phyloP scores from a whole-genome alignment of 2,329 filamentous ascomycete genomes.

The Leptoxyphium fumago region DNA sequence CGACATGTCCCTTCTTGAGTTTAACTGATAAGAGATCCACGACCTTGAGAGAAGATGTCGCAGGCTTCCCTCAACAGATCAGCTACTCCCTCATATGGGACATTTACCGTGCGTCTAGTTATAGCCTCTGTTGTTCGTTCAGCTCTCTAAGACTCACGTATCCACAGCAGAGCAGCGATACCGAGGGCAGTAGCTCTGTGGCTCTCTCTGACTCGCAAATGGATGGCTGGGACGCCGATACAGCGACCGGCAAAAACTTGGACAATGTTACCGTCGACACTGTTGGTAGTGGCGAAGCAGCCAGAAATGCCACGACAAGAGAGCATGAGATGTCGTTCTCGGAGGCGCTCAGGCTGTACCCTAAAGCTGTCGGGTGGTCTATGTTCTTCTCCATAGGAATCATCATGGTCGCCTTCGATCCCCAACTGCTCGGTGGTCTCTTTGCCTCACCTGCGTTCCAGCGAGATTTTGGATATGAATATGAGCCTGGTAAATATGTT shows the following conservation, averaged over 20 bases:
- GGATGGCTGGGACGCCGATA: constrained; percentile 2
- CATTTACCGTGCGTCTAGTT: no score
- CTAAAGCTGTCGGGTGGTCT: constrained; percentile 38
- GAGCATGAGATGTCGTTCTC: constrained; percentile 15
- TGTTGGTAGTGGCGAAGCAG: constrained; percentile 13
- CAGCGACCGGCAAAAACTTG: neutral
- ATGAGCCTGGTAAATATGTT: constrained; percentile 22
- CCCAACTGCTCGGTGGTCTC: constrained; percentile 48
- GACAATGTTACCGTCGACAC: constrained; percentile 13
- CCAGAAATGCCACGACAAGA: constrained; percentile 10
- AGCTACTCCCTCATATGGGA: no score
- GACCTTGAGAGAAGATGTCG: no score
- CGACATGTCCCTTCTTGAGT: no score
- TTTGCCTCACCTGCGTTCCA: constrained; percentile 46
- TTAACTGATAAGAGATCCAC: no score
- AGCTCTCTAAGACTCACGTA: no score
- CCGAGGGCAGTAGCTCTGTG: no score
- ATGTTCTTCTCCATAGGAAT: constrained; percentile 45
- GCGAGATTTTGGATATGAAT: constrained; percentile 39
- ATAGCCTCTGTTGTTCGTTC: no score
- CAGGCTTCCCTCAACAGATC: no score
- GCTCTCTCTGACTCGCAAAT: neutral
- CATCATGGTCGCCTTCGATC: constrained; percentile 49
- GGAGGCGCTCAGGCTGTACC: constrained; percentile 29
- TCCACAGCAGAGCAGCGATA: no score